Evolutionary conservation across 164 flowering plant species (phyloP).

Genomic region (Cinnamomum chago): DNA sequence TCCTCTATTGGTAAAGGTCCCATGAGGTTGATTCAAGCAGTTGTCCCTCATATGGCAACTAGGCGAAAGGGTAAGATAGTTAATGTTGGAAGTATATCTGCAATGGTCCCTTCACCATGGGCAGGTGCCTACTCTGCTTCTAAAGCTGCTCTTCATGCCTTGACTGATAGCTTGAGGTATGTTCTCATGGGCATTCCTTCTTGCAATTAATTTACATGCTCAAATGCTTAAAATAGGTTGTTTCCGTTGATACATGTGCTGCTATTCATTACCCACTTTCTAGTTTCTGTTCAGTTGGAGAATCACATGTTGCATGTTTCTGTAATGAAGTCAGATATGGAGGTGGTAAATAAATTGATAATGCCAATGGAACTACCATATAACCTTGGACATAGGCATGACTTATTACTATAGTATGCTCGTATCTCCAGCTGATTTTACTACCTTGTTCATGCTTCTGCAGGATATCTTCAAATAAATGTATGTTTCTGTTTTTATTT

Average conservation of each 20-base stretch:
- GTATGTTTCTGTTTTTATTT: too few species aligned
- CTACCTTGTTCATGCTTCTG: too few species aligned
- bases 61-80: constrained; percentile 82
- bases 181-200: constrained; percentile 7
- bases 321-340: too few species aligned
- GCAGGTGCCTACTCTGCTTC: constrained; percentile 78
- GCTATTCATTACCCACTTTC: too few species aligned
- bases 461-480: too few species aligned
- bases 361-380: too few species aligned
- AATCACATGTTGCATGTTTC: background rate
- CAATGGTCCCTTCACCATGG: constrained; percentile 79
- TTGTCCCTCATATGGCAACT: constrained; percentile 81
- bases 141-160: constrained; percentile 85
- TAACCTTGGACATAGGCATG: too few species aligned
- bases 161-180: constrained; percentile 76
- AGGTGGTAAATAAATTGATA: too few species aligned
- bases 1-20: constrained; percentile 37
- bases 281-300: background rate
- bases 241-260: background rate
- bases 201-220: background rate
- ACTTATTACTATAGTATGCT: too few species aligned
- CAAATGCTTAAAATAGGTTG: background rate
- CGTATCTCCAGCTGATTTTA: too few species aligned
- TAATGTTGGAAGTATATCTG: constrained; percentile 80
- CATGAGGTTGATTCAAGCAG: constrained; percentile 82